phyloP scores from a whole-genome alignment of 805 yeast genomes.

The Lachancea nothofagi region DNA sequence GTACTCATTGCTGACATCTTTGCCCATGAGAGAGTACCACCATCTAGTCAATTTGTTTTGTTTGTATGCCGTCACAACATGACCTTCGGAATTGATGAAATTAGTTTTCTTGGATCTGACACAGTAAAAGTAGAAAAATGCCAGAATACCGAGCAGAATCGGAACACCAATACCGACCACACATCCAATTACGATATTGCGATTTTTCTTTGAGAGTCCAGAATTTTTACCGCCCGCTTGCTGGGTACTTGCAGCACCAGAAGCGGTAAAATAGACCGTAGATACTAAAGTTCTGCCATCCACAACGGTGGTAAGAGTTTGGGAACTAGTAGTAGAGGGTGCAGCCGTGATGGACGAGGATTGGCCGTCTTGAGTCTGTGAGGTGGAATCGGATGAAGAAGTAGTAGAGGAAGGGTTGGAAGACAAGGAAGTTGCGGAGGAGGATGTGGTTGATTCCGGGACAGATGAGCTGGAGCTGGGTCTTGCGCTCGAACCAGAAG shows the following conservation, averaged over 20 bases:
- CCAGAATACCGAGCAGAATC: constrained; percentile 29
- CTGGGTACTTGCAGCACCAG: constrained; percentile 23
- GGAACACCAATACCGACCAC: constrained; percentile 72
- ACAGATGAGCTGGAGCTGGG: constrained; percentile 11
- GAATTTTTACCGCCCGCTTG: constrained; percentile 12
- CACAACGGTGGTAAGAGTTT: constrained; percentile 28
- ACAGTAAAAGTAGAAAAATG: constrained; percentile 28
- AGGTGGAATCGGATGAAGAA: constrained; percentile 4
- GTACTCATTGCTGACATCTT: constrained; percentile 20
- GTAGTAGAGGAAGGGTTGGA: constrained; percentile 16
- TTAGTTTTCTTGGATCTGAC: constrained; percentile 29
- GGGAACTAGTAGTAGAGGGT: constrained; percentile 7
- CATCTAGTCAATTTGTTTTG: constrained; percentile 28
- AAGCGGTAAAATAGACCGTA: constrained; percentile 29
- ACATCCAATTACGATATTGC: constrained; percentile 58
- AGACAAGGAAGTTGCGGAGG: constrained; percentile 11
- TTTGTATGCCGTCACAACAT: constrained; percentile 33
- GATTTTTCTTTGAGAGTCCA: constrained; percentile 46
- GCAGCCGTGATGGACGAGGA: constrained; percentile 14
- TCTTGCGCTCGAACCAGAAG: constrained; percentile 14
- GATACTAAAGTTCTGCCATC: constrained; percentile 33
- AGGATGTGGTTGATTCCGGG: constrained; percentile 16
- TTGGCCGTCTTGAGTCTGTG: not conserved
- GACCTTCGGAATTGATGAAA: constrained; percentile 35
- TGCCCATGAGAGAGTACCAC: constrained; percentile 30